A percentile compares a stretch with the other conserved stretches of the same genome.
These are phyloP conservation scores for Candida sojae DNA, from an alignment of 1,139 yeast species.

Conservation along the genomic window DNA sequence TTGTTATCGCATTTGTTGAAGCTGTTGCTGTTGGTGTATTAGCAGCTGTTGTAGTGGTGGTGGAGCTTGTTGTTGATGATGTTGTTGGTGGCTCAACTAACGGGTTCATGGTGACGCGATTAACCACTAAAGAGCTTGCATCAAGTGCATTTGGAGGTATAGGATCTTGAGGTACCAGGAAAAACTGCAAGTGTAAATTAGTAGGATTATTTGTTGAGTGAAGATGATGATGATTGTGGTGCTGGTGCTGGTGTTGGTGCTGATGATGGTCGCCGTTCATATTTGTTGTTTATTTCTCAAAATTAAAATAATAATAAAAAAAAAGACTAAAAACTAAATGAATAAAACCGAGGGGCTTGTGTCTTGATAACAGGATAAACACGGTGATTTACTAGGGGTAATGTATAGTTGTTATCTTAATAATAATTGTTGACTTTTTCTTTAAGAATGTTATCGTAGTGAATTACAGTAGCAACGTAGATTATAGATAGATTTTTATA, in stretches of 20 bases:
- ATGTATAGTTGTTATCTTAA: too few relatives aligned
- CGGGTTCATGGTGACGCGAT: constrained; percentile 1
- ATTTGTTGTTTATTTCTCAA: neutral
- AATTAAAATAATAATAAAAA: too few relatives aligned
- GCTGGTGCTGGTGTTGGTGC: neutral
- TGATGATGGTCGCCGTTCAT: neutral
- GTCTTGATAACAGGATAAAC: too few relatives aligned
- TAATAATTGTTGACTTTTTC: too few relatives aligned
- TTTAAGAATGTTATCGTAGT: too few relatives aligned
- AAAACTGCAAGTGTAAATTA: constrained; percentile 1
- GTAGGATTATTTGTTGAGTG: neutral
- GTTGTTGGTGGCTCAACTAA: neutral
- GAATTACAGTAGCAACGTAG: too few relatives aligned
- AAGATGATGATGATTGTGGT: neutral
- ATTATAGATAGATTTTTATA: too few relatives aligned
- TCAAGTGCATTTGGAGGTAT: neutral
- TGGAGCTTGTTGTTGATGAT: neutral
- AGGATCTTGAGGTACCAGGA: neutral
- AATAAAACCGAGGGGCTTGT: too few relatives aligned
- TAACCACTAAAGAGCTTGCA: neutral
- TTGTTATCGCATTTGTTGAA: too few relatives aligned
- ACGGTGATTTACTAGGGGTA: too few relatives aligned
- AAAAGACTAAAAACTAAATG: too few relatives aligned
- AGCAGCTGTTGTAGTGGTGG: neutral
- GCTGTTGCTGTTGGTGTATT: neutral